These are phyloP conservation scores for Venturia effusa DNA, from an alignment of 2,329 filamentous ascomycete genomes.

Conservation along the genomic window DNA sequence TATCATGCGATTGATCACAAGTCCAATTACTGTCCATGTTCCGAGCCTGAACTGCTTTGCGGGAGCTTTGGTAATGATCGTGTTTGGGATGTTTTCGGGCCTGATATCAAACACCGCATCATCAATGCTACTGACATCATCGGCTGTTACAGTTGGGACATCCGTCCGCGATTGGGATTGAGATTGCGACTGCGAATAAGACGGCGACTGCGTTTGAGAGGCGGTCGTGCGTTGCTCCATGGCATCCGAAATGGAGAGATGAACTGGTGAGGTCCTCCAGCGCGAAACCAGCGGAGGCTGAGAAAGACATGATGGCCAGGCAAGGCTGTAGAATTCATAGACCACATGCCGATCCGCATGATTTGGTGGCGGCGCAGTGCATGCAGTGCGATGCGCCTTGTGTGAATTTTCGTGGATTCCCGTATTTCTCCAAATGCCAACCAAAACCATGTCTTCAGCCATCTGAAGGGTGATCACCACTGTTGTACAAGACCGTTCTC, in stretches of 20 bases:
- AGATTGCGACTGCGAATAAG: not conserved
- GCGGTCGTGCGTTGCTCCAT: not conserved
- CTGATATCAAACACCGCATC: not conserved
- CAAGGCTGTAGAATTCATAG: not conserved
- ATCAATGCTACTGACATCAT: not conserved
- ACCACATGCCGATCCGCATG: not conserved
- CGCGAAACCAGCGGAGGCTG: not conserved
- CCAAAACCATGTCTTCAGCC: too few species aligned
- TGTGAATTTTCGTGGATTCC: too few species aligned
- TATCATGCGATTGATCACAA: slow-evolving; percentile 22
- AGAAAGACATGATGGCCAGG: not conserved
- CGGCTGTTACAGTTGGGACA: not conserved
- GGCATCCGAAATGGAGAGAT: not conserved
- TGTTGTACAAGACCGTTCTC: not conserved
- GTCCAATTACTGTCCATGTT: slow-evolving; percentile 6
- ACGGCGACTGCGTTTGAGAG: too few species aligned
- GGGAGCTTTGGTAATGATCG: not conserved
- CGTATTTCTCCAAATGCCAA: too few species aligned
- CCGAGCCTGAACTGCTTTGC: slow-evolving; percentile 6
- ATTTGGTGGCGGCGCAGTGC: not conserved
- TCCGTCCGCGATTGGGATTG: not conserved
- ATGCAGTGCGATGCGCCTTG: not conserved
- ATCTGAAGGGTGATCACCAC: too few species aligned
- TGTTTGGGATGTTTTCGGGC: not conserved
- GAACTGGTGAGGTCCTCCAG: not conserved